Evolutionary conservation across 306 rosid species (phyloP).

Genomic region (Fragaria vesca): DNA sequence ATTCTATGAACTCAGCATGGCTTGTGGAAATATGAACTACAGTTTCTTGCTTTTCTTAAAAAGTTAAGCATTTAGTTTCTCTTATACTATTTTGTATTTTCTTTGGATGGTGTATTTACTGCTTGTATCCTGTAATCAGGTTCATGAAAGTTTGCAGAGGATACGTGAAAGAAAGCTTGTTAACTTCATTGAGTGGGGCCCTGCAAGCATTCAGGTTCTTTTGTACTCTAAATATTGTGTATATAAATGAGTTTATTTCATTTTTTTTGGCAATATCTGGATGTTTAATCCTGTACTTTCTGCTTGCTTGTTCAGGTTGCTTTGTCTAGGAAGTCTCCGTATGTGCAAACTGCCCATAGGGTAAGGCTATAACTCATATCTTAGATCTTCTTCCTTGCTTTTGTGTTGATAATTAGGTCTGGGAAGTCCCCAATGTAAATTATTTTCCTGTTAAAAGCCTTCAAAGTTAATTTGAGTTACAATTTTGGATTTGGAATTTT

Average conservation of each 20-base stretch:
- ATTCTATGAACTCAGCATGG: background rate
- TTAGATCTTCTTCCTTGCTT: constrained; percentile 5
- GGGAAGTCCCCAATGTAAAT: background rate
- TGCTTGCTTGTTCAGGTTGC: constrained; percentile 63
- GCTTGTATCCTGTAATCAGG: constrained; percentile 47
- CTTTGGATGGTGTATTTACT: background rate
- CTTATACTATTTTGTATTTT: background rate
- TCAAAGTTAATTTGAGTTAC: constrained; percentile 1
- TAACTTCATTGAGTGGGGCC: constrained; percentile 99
- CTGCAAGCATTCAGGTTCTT: constrained; percentile 95
- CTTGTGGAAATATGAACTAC: background rate
- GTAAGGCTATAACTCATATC: constrained; percentile 36
- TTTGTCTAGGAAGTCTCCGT: constrained; percentile 95
- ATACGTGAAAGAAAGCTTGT: constrained; percentile 98
- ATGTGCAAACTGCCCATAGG: constrained; percentile 97
- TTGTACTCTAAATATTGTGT: constrained; percentile 20
- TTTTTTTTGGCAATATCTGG: constrained; percentile 11
- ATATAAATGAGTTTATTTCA: constrained; percentile 14
- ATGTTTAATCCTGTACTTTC: constrained; percentile 13
- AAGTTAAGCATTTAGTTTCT: background rate
- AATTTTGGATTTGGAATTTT: background rate
- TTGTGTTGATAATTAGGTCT: background rate
- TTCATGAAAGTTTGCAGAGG: constrained; percentile 99
- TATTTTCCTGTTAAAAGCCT: background rate
- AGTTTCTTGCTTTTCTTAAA: background rate